Conservation (phyloP, 192 early-diverging fungal species). For the Linnemannia hyalina region DNA sequence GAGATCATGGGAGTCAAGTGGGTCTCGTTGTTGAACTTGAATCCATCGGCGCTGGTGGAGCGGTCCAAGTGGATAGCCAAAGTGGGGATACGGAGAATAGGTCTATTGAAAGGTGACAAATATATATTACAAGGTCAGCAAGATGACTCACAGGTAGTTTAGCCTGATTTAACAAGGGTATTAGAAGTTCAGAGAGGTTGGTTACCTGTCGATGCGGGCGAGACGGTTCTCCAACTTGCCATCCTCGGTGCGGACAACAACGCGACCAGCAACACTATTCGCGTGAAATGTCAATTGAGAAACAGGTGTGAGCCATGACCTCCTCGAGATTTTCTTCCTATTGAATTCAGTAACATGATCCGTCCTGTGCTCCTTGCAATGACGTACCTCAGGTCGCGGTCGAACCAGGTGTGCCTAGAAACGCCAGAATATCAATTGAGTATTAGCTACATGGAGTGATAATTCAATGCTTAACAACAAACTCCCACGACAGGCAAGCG, state of each 20-base stretch:
- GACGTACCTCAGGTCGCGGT: conserved; percentile 87
- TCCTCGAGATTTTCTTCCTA: not conserved
- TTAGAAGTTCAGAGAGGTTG: not conserved
- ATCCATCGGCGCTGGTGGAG: conserved; percentile 75
- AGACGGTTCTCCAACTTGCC: conserved; percentile 82
- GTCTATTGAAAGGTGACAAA: conserved; percentile 44
- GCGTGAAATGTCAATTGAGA: not conserved
- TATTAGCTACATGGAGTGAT: not conserved
- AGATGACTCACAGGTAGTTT: not conserved
- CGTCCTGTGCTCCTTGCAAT: not conserved
- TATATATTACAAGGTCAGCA: not conserved
- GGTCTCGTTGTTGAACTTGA: conserved; percentile 96
- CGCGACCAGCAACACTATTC: conserved; percentile 88
- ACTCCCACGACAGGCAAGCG: not conserved
- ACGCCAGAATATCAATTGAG: not conserved
- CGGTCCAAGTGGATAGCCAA: conserved; percentile 98
- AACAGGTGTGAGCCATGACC: not conserved
- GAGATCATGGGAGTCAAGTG: conserved; percentile 93
- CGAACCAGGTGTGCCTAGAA: conserved; percentile 98
- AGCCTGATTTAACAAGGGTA: not conserved
- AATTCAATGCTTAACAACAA: not conserved
- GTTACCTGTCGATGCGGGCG: conserved; percentile 79
- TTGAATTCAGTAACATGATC: not conserved
- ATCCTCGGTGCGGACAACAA: conserved; percentile 80
- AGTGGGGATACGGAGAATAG: conserved; percentile 96